Evolutionary conservation across 805 yeast species (phyloP), one percentile per base, ranked within the genome.

Genomic region (Phaffomyces opuntiae): DNA sequence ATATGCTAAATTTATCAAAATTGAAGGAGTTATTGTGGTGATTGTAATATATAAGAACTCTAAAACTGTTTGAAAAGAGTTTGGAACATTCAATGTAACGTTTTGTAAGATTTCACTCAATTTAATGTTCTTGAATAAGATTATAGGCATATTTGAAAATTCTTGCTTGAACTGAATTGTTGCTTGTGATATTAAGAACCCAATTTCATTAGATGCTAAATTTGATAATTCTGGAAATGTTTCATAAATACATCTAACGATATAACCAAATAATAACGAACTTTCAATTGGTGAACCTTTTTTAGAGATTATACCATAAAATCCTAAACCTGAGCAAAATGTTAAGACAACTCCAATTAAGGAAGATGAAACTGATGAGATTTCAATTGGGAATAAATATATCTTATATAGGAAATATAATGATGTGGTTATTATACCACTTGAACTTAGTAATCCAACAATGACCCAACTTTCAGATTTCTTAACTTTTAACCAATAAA

Each of bases 231-330:
- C 89, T 1, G 98, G 96, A 56, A 91, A 88, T 4, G 96, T 80
- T 60, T 90, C 95, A 63, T 93, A 93, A 50, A 90, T 80, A 56
- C 96, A 88, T 60, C 95, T 85, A 27, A 93, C 96, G 50, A 91
- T 82, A 64, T 93, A 93, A 9, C 95, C 91, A 60, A 89, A 81
- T 56, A 93, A 73, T 47, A 91, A 67, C 12, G 96, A 84, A 31
- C 89, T 77, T 65, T 93, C 99, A 43, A 90, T 75, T n/a, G 91
- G 81, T n/a, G 91, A 82, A 4, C 97, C 97, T 49, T 77, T 78
- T 7, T 83, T 83, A 2, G 91, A 79, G 19, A 85, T 75, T 32
- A 93, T 87, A 2, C 97, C 99, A 63, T 77, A 88, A 3, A 87
- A 62, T 1, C 96, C 88, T 34, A 93, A 63, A 17, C 87, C 78